Percentiles rank a stretch among this genome's conserved stretches.
These are phyloP conservation scores for Penicillium fimorum DNA, from an alignment of 495 filamentous ascomycete genomes.

Conservation along the genomic window DNA sequence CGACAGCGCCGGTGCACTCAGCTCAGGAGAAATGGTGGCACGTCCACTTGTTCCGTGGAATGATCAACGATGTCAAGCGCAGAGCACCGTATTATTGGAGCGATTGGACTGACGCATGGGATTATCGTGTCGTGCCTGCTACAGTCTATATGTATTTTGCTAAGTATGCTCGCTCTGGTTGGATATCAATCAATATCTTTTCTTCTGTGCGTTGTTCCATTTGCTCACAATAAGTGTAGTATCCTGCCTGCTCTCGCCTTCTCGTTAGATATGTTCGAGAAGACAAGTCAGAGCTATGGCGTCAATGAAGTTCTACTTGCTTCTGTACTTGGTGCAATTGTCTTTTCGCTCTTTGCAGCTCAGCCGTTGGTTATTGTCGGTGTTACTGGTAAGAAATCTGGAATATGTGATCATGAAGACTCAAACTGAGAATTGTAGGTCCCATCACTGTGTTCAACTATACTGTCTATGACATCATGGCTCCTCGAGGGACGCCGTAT, in stretches of 20 bases:
- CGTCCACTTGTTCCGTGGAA: conserved; percentile 58
- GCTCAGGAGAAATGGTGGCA: conserved; percentile 56
- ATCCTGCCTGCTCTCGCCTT: conserved; percentile 81
- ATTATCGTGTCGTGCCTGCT: conserved; percentile 77
- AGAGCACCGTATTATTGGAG: conserved; percentile 71
- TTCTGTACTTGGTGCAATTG: conserved; percentile 73
- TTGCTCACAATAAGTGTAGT: conserved; percentile 40
- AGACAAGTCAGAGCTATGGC: conserved; percentile 74
- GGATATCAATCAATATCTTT: background rate
- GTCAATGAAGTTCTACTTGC: conserved; percentile 82
- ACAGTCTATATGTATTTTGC: conserved; percentile 91
- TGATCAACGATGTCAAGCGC: conserved; percentile 71
- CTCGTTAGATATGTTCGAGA: conserved; percentile 81
- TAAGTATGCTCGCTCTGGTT: conserved; percentile 54
- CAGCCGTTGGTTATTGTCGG: conserved; percentile 87
- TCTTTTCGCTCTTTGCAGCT: conserved; percentile 71
- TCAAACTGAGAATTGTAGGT: conserved; percentile 38
- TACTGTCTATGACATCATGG: conserved; percentile 81
- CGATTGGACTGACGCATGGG: conserved; percentile 82
- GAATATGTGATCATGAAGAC: background rate
- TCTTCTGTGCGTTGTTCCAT: conserved; percentile 10
- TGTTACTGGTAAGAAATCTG: conserved; percentile 61
- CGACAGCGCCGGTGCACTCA: conserved; percentile 15
- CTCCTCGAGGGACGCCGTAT: conserved; percentile 66
- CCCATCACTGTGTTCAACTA: conserved; percentile 89